Base-by-base conservation (phyloP, 164 flowering plant genomes). In the Stephania yunnanensis region DNA sequence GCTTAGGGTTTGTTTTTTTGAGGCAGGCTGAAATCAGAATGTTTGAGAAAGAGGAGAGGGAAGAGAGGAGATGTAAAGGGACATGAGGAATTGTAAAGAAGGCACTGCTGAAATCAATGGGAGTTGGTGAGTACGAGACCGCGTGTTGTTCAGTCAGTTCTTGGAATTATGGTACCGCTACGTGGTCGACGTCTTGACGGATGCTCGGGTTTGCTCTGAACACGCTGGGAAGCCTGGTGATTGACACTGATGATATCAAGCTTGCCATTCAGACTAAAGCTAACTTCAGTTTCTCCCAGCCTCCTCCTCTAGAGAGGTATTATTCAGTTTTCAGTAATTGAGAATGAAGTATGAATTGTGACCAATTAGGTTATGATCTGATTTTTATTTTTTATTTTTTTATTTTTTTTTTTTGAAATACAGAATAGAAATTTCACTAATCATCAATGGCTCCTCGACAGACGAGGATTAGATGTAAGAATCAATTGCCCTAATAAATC, bases 241-340 rank as follows among this genome's bases (percentile, higher is more conserved):
- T 94, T 65, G 99, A 96, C 78, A 83, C 82, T 71, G 99, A 96
- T 71, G 99, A 96, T 82, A 80, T 92, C 65, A 91, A 94, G 89
- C 93, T 96, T 69, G 97, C 99, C 11, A 90, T 91, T 69, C 97
- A 96, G 79, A 90, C 97, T 1, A 96, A 96, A 85, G 94, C 89
- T 80, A 94, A 93, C 81, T 89, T 85, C 86, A 89, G 92, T 83
- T 96, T 95, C 87, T 91, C 94, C 1, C 97, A 96, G 74, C 99
- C 99, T 68, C 99, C 99, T 11, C 94, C n/a, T n/a, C 98, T 4
- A 81, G 98, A 69, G 98, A 96, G 95, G 98, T 93, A 87, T n/a
- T n/a, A n/a, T 58, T 15, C 13, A 50, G 42, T 36, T 36, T 4
- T 36, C n/a, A 36, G 3, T 36, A 25, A 25, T 25, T 25, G 25